These are phyloP conservation scores for Hapsidospora chrysogenum DNA, from an alignment of 495 filamentous ascomycete genomes.

Conservation along the genomic window DNA sequence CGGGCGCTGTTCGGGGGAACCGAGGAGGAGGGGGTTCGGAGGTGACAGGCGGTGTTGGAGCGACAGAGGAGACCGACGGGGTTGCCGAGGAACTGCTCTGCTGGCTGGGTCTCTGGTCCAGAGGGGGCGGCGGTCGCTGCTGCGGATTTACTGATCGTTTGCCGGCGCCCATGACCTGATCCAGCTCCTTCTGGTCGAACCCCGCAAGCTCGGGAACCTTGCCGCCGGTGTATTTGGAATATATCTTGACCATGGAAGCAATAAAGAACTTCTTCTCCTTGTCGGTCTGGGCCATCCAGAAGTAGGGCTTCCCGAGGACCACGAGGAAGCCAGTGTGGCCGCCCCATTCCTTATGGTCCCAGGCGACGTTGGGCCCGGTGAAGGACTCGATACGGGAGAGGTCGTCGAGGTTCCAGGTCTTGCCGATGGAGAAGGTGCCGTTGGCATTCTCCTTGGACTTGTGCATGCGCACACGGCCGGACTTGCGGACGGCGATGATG, in stretches of 20 bases:
- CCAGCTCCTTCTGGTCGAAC: conserved; percentile 65
- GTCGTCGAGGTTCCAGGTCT: conserved; percentile 93
- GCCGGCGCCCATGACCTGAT: conserved; percentile 42
- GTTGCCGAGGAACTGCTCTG: too few relatives aligned
- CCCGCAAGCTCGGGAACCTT: conserved; percentile 62
- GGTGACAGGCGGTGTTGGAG: background rate
- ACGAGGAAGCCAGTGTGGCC: conserved; percentile 73
- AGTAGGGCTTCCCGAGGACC: conserved; percentile 83
- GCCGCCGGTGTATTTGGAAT: conserved; percentile 85
- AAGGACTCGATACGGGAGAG: conserved; percentile 66
- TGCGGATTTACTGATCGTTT: conserved; percentile 2
- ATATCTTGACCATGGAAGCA: conserved; percentile 85
- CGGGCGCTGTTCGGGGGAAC: too few relatives aligned
- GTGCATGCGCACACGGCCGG: conserved; percentile 84
- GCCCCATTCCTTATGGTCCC: conserved; percentile 60
- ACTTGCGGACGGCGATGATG: conserved; percentile 80
- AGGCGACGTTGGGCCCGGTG: conserved; percentile 39
- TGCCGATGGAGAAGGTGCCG: conserved; percentile 89
- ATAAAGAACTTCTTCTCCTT: conserved; percentile 99
- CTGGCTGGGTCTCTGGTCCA: conserved; percentile 3
- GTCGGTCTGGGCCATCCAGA: conserved; percentile 79
- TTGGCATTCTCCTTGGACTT: conserved; percentile 92
- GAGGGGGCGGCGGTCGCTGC: conserved; percentile 3
- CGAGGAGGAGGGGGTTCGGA: conserved; percentile 3
- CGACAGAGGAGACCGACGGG: conserved; percentile 1